Conservation (phyloP, 371 early-diverging fungal species). For the Mortierella polycephala region DNA sequence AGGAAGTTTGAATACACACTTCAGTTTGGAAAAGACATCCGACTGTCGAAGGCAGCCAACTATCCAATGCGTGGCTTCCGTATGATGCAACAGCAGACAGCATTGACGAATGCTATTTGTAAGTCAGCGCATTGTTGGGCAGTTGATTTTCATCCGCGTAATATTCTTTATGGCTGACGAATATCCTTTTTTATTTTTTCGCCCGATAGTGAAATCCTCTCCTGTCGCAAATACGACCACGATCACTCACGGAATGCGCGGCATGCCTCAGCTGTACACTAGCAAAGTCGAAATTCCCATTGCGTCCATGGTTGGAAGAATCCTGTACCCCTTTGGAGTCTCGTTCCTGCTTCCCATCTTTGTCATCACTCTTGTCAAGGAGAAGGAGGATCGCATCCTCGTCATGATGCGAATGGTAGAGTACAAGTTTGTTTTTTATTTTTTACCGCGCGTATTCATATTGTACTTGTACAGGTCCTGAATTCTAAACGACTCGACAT, state of each 20-base stretch:
- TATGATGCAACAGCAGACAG: conserved; percentile 60
- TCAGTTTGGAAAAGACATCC: conserved; percentile 65
- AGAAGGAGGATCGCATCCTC: conserved; percentile 76
- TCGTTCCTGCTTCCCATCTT: conserved; percentile 80
- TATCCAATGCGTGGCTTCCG: conserved; percentile 68
- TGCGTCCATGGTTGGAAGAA: conserved; percentile 66
- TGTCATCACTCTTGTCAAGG: conserved; percentile 72
- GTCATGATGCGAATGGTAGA: conserved; percentile 80
- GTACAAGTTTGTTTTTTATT: not conserved
- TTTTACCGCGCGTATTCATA: not conserved
- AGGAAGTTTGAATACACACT: conserved; percentile 61
- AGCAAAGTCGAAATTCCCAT: conserved; percentile 60
- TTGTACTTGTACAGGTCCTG: not conserved
- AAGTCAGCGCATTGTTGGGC: conserved; percentile 11
- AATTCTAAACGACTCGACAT: too few species aligned
- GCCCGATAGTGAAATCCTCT: conserved; percentile 27
- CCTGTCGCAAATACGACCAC: conserved; percentile 43
- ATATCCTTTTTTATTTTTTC: not conserved
- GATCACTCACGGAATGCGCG: conserved; percentile 72
- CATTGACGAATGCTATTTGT: conserved; percentile 63
- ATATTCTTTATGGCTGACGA: not conserved
- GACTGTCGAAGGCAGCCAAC: conserved; percentile 57
- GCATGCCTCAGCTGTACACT: conserved; percentile 62
- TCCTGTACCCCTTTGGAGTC: conserved; percentile 81
- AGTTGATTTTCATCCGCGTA: too few species aligned